Evolutionary conservation across 441 rosid genomes (phyloP).

Genomic region (Pelargonium fulgidum): DNA sequence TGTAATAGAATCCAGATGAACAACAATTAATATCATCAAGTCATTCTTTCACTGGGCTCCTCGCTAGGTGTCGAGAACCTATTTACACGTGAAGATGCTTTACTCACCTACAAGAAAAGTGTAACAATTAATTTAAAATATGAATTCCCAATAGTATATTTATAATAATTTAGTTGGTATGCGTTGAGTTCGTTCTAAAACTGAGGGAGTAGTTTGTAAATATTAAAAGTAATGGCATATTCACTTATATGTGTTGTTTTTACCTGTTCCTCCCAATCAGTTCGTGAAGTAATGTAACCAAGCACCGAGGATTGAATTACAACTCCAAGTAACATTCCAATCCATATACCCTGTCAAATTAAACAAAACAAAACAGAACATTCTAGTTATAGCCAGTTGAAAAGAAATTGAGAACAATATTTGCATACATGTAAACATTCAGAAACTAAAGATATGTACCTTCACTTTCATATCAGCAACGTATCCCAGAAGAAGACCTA

Average conservation of each 20-base stretch:
- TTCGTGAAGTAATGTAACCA: conserved; percentile 18
- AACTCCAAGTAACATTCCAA: conserved; percentile 20
- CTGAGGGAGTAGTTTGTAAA: too few relatives aligned
- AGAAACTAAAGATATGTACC: conserved; percentile 12
- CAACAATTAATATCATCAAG: not conserved
- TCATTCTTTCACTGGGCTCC: conserved; percentile 9
- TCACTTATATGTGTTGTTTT: not conserved
- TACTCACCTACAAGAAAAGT: conserved; percentile 25
- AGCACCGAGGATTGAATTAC: conserved; percentile 14
- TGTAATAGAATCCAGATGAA: not conserved
- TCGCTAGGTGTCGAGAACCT: conserved; percentile 21
- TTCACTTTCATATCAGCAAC: conserved; percentile 23
- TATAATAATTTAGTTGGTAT: too few relatives aligned
- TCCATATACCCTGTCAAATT: conserved; percentile 18
- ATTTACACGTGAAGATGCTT: conserved; percentile 31
- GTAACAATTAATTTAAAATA: not conserved
- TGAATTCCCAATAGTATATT: too few relatives aligned
- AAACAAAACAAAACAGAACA: not conserved
- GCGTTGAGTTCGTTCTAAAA: not conserved
- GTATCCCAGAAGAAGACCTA: conserved; percentile 34
- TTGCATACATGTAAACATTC: not conserved
- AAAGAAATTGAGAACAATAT: not conserved
- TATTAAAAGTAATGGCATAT: too few relatives aligned
- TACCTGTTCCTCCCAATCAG: conserved; percentile 28
- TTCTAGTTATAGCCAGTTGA: not conserved